Evolutionary conservation across 768 basidiomycete genomes (phyloP), one percentile per base, ranked within the genome.

Genomic region (Pulveroboletus ravenelii): DNA sequence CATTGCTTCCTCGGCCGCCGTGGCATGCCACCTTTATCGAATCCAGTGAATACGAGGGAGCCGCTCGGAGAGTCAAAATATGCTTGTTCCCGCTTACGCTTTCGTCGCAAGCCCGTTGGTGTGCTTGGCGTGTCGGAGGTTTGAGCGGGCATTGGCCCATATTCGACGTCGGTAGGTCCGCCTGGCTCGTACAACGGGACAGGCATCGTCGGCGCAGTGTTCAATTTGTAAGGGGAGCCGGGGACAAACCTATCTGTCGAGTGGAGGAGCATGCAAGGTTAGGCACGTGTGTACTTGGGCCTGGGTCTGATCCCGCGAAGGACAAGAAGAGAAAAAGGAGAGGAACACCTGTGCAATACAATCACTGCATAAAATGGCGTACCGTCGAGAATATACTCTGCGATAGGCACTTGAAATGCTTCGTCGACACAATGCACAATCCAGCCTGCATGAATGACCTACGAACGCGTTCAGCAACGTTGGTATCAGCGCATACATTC

Each of bases 391-490:
- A 67, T 51, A 39, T 67, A 67, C 32, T 55, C 41, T 47, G 60
- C 14, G n/a, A 70, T 54, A 14, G 66, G 59, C 32, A 64, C 62
- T 17, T 32, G 51, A 39, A 67, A 70, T 0, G 46, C 52, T 31
- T 57, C 46, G 8, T 63, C 54, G 49, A 64, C 44, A 47, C 68
- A 67, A 44, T 68, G 63, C 27, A 43, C 32, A 41, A 67, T 67
- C 66, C 66, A 67, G 4, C 58, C 62, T 10, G 47, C 68, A 39
- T 67, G 68, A 17, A 67, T 56, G 12, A 67, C 66, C 66, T 67
- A 18, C 6, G 25, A 12, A 14, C 20, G n/a, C 10, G 20, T 15
- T 5, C 6, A 32, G 39, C 31, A 23, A 7, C 32, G 15, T 43
- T 14, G 14, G 17, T 14, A 9, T 41, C 18, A 43, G 36, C 48